phyloP scores from a whole-genome alignment of 305 asterid species.

The Fraxinus platypoda region DNA sequence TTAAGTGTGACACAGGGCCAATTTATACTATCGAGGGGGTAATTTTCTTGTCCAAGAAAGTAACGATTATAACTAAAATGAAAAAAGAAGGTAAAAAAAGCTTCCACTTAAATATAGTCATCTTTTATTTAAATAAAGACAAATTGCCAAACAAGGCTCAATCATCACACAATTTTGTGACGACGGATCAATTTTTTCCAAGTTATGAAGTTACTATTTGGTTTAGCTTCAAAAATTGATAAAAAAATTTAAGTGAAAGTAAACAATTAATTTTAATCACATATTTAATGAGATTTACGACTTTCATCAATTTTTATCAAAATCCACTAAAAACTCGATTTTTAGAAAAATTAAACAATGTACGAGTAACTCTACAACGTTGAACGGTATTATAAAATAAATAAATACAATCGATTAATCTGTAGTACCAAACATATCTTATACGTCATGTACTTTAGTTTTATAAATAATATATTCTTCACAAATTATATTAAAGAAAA shows the following conservation, averaged over 20 bases:
- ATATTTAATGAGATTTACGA: neutral
- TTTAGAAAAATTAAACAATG: too few species aligned
- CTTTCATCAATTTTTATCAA: too few species aligned
- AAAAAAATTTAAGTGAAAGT: too few species aligned
- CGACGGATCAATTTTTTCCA: neutral
- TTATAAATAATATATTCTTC: too few species aligned
- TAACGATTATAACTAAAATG: neutral
- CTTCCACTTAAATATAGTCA: neutral
- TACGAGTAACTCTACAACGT: neutral
- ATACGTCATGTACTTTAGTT: neutral
- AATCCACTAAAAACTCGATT: too few species aligned
- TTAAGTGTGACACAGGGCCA: neutral
- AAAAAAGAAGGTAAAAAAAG: neutral
- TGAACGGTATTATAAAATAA: neutral
- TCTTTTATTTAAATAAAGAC: neutral
- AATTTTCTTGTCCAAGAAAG: neutral
- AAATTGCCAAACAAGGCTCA: neutral
- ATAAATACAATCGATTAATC: neutral
- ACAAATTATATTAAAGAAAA: too few species aligned
- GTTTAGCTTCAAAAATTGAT: neutral
- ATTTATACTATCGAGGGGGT: constrained; percentile 12
- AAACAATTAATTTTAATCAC: too few species aligned
- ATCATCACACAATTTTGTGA: neutral
- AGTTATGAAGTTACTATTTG: neutral
- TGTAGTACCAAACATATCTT: neutral